Conservation (phyloP, 2,329 filamentous ascomycete species). For the Stagonosporopsis rhizophila region DNA sequence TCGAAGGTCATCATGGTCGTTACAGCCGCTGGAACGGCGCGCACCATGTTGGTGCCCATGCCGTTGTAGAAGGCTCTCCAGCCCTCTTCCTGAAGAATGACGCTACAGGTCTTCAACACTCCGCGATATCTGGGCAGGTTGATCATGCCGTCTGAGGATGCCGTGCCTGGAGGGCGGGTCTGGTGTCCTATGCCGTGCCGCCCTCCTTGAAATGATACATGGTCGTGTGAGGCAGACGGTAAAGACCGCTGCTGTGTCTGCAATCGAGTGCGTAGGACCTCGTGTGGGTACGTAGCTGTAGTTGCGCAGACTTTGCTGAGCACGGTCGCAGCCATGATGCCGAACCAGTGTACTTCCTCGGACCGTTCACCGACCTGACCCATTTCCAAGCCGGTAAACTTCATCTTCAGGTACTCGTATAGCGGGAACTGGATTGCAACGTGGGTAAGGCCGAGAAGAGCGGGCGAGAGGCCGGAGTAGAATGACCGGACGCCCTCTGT, state of each 20-base stretch:
- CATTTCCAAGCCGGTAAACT: constrained; percentile 89
- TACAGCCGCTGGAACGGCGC: constrained; percentile 91
- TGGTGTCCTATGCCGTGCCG: constrained; percentile 48
- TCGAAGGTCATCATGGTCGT: constrained; percentile 99
- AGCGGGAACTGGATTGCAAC: constrained; percentile 97
- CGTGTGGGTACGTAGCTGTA: constrained; percentile 94
- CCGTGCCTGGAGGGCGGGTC: constrained; percentile 53
- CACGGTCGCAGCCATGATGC: constrained; percentile 87
- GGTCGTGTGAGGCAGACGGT: constrained; percentile 56
- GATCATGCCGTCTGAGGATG: constrained; percentile 65
- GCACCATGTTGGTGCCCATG: constrained; percentile 96
- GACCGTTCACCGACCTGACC: constrained; percentile 68
- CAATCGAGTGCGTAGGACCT: constrained; percentile 90
- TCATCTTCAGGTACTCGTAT: constrained; percentile 91
- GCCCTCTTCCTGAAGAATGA: constrained; percentile 88
- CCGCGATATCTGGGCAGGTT: constrained; percentile 72
- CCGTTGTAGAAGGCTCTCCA: constrained; percentile 97
- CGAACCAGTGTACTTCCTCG: constrained; percentile 76
- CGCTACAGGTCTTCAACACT: constrained; percentile 79
- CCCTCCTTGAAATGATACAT: constrained; percentile 56
- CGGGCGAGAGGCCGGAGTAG: constrained; percentile 92
- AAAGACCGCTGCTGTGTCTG: constrained; percentile 87
- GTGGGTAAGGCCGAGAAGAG: constrained; percentile 88
- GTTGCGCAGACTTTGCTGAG: constrained; percentile 94
- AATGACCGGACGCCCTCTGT: constrained; percentile 89